These are phyloP conservation scores for Syncephalastrum monosporum DNA, from an alignment of 371 early-diverging fungal genomes.

Conservation along the genomic window DNA sequence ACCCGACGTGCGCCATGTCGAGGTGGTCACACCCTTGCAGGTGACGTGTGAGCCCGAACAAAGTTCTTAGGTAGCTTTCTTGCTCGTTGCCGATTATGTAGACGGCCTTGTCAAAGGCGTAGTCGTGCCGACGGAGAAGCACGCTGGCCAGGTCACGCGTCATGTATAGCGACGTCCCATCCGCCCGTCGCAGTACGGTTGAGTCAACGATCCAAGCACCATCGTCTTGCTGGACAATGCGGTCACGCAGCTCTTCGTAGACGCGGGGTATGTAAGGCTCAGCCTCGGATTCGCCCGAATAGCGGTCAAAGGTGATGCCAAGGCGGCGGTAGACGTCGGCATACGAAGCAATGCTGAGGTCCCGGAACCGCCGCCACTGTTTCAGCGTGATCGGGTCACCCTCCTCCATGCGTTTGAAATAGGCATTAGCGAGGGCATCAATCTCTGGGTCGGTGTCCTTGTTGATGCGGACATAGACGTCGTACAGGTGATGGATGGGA, in stretches of 20 bases:
- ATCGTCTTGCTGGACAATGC: conserved; percentile 22
- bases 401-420: conserved; percentile 95
- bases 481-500: conserved; percentile 93
- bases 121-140: conserved; percentile 74
- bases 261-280: conserved; percentile 70
- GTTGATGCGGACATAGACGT: conserved; percentile 95
- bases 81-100: conserved; percentile 96
- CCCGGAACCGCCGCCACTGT: conserved; percentile 86
- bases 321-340: conserved; percentile 85
- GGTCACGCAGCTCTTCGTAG: conserved; percentile 55
- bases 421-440: conserved; percentile 78
- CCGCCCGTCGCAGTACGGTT: conserved; percentile 79
- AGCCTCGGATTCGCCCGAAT: conserved; percentile 96
- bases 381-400: conserved; percentile 73
- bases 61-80: conserved; percentile 86
- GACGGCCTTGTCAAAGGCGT: conserved; percentile 81
- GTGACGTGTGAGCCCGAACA: conserved; percentile 85
- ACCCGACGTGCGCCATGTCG: conserved; percentile 82
- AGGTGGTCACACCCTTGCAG: conserved; percentile 31
- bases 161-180: conserved; percentile 89
- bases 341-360: conserved; percentile 88
- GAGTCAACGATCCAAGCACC: conserved; percentile 78
- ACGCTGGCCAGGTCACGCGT: conserved; percentile 96
- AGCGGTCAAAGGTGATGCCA: conserved; percentile 90
- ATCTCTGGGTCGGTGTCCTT: conserved; percentile 60